phyloP scores from a whole-genome alignment of 148 eudicot species.

The Salicornia ramosissima region DNA sequence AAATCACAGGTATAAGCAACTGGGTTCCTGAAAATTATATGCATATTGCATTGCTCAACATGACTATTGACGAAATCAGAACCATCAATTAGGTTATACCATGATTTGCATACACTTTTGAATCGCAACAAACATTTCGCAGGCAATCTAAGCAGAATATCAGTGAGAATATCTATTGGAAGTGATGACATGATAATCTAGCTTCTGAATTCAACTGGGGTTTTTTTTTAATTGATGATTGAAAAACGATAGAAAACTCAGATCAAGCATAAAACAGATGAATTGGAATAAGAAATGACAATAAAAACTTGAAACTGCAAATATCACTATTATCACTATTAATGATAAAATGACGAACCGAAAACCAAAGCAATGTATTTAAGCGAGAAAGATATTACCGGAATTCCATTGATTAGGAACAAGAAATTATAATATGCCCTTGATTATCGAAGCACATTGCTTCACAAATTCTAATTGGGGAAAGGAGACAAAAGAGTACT shows the following conservation, averaged over 20 bases:
- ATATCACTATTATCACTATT: too few species aligned
- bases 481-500: too few species aligned
- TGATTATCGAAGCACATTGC: too few species aligned
- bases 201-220: background rate
- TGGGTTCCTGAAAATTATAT: background rate
- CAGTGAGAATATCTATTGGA: background rate
- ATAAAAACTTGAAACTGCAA: too few species aligned
- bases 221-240: background rate
- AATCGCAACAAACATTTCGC: background rate
- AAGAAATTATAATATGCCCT: too few species aligned
- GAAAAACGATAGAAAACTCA: background rate
- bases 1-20: background rate
- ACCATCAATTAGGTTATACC: background rate
- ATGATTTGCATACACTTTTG: constrained; percentile 3
- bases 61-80: background rate
- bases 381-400: too few species aligned
- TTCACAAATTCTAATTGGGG: too few species aligned
- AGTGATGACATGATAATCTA: background rate
- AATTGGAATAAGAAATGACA: too few species aligned
- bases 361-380: too few species aligned
- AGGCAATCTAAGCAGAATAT: background rate
- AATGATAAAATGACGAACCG: too few species aligned
- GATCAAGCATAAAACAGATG: background rate
- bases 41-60: background rate
- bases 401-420: too few species aligned